phyloP scores from a whole-genome alignment of 345 rosid species.

The Dipteronia sinensis region DNA sequence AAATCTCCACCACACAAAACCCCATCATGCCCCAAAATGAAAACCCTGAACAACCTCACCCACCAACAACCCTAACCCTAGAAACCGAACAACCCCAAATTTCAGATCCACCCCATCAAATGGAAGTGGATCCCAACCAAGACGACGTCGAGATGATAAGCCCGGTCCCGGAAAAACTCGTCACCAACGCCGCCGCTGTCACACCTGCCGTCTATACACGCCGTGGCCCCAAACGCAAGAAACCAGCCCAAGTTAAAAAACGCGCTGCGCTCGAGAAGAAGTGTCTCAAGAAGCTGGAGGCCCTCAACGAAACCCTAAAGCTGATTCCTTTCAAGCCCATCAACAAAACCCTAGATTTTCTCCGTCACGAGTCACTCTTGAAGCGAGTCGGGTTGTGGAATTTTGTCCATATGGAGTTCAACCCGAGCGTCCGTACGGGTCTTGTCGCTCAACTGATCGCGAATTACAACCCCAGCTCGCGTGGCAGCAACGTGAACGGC shows the following conservation, averaged over 20 bases:
- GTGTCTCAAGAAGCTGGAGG: slow-evolving; percentile 50
- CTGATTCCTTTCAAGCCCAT: slow-evolving; percentile 65
- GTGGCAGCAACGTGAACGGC: slow-evolving; percentile 69
- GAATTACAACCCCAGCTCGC: slow-evolving; percentile 31
- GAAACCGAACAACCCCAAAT: slow-evolving; percentile 18
- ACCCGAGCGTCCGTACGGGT: slow-evolving; percentile 46
- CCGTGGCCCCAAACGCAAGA: slow-evolving; percentile 41
- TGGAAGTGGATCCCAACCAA: slow-evolving; percentile 21
- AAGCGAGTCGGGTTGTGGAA: slow-evolving; percentile 82
- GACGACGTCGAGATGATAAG: slow-evolving; percentile 26
- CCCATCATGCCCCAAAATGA: slow-evolving; percentile 2
- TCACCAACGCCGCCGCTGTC: slow-evolving; percentile 21
- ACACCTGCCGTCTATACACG: slow-evolving; percentile 19
- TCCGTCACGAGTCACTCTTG: slow-evolving; percentile 55
- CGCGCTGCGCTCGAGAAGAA: slow-evolving; percentile 43
- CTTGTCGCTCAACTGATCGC: slow-evolving; percentile 70
- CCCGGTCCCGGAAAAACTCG: slow-evolving; percentile 24
- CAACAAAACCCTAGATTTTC: slow-evolving; percentile 60
- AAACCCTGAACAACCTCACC: background rate
- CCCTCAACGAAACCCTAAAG: slow-evolving; percentile 43
- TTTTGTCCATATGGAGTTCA: slow-evolving; percentile 71
- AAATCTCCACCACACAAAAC: background rate
- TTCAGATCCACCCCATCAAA: slow-evolving; percentile 20
- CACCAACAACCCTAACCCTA: slow-evolving; percentile 23
- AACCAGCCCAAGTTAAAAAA: slow-evolving; percentile 30